These are phyloP conservation scores for Prunus campanulata DNA, from an alignment of 306 rosid species.

Conservation along the genomic window DNA sequence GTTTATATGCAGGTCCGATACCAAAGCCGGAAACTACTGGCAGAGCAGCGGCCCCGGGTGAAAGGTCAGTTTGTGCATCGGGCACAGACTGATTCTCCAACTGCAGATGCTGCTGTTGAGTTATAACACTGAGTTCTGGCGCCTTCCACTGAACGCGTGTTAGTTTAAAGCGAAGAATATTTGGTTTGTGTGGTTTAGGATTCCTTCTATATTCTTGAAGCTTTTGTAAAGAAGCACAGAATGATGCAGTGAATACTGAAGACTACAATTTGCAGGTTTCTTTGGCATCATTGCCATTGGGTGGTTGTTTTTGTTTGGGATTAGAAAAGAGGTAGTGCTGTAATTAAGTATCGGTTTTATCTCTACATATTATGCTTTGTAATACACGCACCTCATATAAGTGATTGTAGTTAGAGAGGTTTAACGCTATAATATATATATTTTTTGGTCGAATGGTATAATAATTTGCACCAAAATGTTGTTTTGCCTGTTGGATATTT, in stretches of 20 bases:
- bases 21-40: slow-evolving; percentile 56
- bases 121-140: slow-evolving; percentile 27
- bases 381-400: background rate
- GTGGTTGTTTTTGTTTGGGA: slow-evolving; percentile 18
- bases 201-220: slow-evolving; percentile 20
- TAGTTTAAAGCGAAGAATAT: slow-evolving; percentile 15
- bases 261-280: background rate
- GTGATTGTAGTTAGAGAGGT: slow-evolving; percentile 1
- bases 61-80: slow-evolving; percentile 71
- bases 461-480: background rate
- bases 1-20: slow-evolving; percentile 54
- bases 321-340: slow-evolving; percentile 19
- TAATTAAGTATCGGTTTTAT: slow-evolving; percentile 22
- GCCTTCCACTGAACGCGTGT: slow-evolving; percentile 3
- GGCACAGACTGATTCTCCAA: slow-evolving; percentile 32
- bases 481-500: background rate
- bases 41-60: slow-evolving; percentile 71
- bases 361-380: slow-evolving; percentile 16
- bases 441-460: background rate
- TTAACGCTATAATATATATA: background rate
- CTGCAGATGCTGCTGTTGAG: slow-evolving; percentile 27
- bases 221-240: slow-evolving; percentile 8
- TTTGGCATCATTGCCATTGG: slow-evolving; percentile 12
- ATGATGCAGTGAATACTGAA: slow-evolving; percentile 22
- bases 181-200: slow-evolving; percentile 22